Evolutionary conservation across 1,284 basidiomycete genomes (phyloP), one percentile per base, ranked within the genome.

Genomic region (Apiotrichum laibachii): DNA sequence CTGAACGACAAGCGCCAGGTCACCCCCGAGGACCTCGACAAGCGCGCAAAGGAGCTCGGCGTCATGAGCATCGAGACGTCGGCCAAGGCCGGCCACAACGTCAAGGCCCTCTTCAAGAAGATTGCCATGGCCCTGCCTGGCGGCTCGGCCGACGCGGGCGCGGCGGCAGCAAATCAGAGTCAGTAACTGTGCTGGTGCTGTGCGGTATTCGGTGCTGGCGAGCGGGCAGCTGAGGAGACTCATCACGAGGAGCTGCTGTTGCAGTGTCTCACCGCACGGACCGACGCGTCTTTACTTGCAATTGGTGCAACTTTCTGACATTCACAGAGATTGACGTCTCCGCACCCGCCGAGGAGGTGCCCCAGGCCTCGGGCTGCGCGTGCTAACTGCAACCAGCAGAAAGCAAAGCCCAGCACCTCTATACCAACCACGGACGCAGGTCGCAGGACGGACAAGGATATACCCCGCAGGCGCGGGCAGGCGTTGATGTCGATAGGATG

Each of bases 11-110:
- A 72, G 51, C 63, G 72, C 65, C 92, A 99, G 87, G 95, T 99
- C n/a, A 98, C 95, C 7, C 84, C 94, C 8, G 96, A 99, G 76
- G 95, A 99, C 73, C 92, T 95, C 18, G 95, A 95, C 52, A 86
- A 88, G 60, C 91, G 92, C 71, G 86, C 94, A n/a, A 88, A 91
- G 55, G 89, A 96, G 75, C 82, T 96, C 64, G 89, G 88, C 72
- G 90, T 99, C 70, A 92, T 99, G 89, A 97, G 96, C 74, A 97
- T 99, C 87, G 96, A 99, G 81, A 99, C 96, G 5, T 96, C 92
- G 37, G 96, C 96, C 39, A 99, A 99, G 77, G 96, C 96, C 4
- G 96, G 96, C 2, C 95, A 99, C 78, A 99, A 99, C 68, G 96
- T 99, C 66, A 99, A 99, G 82, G 90, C 90, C 64, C 80, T 99